A percentile compares a stretch with the other conserved stretches of the same genome.
These are phyloP conservation scores for Leptoxyphium fumago DNA, from an alignment of 2,329 filamentous ascomycete species.

Conservation along the genomic window DNA sequence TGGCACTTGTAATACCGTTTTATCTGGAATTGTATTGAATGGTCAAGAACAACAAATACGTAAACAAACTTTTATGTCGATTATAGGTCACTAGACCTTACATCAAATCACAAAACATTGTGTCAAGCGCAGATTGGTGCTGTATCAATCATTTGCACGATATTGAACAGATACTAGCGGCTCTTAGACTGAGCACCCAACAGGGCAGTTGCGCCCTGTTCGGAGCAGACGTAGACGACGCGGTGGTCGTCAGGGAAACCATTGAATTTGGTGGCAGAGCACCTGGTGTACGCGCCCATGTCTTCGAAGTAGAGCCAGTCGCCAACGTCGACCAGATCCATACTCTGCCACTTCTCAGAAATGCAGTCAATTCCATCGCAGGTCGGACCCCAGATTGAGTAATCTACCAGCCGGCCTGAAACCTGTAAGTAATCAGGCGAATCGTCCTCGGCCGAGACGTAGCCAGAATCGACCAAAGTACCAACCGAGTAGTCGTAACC, in stretches of 20 bases:
- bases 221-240: constrained; percentile 87
- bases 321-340: constrained; percentile 68
- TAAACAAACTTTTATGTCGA: too few relatives aligned
- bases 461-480: constrained; percentile 19
- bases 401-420: constrained; percentile 43
- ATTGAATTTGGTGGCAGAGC: constrained; percentile 94
- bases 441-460: constrained; percentile 24
- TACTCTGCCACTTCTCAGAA: constrained; percentile 62
- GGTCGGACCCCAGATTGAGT: constrained; percentile 96
- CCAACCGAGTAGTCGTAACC: constrained; percentile 18
- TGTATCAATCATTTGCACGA: too few relatives aligned
- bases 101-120: too few relatives aligned
- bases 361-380: constrained; percentile 98
- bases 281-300: constrained; percentile 98
- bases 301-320: constrained; percentile 99
- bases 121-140: too few relatives aligned
- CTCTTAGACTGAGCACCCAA: constrained; percentile 26
- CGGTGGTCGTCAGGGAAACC: constrained; percentile 89
- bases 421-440: constrained; percentile 19
- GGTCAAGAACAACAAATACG: too few relatives aligned
- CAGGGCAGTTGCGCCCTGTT: constrained; percentile 69
- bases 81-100: too few relatives aligned
- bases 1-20: too few relatives aligned
- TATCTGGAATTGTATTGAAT: too few relatives aligned
- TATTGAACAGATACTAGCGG: too few relatives aligned